phyloP scores from a whole-genome alignment of 768 basidiomycete species.

The Auriculariales sp. region DNA sequence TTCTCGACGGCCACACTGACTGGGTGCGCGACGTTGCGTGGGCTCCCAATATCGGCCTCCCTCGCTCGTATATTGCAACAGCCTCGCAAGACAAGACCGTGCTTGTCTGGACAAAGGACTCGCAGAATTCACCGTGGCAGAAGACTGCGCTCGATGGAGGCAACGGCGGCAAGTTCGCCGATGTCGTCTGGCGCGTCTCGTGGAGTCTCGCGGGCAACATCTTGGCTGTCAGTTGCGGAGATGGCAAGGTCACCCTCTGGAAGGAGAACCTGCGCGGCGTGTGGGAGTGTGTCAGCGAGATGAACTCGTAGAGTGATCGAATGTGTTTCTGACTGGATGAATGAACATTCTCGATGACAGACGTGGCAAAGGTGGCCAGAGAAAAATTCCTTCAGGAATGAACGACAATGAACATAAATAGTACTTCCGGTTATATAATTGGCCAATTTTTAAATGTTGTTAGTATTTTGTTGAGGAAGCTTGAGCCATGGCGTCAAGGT shows the following conservation, averaged over 20 bases:
- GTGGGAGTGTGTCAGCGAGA: slow-evolving; percentile 95
- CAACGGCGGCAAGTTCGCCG: slow-evolving; percentile 74
- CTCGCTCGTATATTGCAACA: slow-evolving; percentile 89
- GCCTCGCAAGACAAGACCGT: slow-evolving; percentile 82
- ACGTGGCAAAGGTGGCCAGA: neutral
- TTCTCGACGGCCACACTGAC: slow-evolving; percentile 82
- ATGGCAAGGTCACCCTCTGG: slow-evolving; percentile 96
- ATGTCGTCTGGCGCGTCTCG: slow-evolving; percentile 96
- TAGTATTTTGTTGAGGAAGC: no score
- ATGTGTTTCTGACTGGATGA: slow-evolving; percentile 1
- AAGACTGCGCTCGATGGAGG: slow-evolving; percentile 70
- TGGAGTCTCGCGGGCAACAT: slow-evolving; percentile 97
- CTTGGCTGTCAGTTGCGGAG: slow-evolving; percentile 90
- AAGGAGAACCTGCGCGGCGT: slow-evolving; percentile 91
- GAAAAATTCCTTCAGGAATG: neutral
- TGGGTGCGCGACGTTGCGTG: slow-evolving; percentile 99
- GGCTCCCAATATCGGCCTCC: slow-evolving; percentile 94
- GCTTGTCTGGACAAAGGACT: slow-evolving; percentile 82
- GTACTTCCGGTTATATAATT: neutral
- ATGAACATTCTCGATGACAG: neutral
- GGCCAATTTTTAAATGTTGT: neutral
- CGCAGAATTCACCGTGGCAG: slow-evolving; percentile 58
- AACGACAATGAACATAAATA: neutral
- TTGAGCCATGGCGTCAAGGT: no score
- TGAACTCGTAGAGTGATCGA: slow-evolving; percentile 20